Conservation (phyloP, 345 rosid genomes). For the Pelargonium nanum region DNA sequence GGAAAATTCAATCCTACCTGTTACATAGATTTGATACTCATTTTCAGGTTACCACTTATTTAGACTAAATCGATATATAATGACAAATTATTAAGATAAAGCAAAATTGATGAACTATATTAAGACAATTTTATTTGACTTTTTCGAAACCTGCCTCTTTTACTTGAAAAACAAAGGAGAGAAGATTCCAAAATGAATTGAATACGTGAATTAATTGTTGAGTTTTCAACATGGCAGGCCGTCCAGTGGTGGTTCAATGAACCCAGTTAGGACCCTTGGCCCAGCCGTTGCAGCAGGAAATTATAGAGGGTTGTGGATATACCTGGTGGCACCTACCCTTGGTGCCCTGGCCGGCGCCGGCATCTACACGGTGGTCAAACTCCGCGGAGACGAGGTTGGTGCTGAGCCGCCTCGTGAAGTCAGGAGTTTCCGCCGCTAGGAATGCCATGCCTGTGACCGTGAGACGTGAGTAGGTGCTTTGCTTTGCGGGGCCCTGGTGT, state of each 20-base stretch:
- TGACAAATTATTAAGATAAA: no score
- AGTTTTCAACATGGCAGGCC: conserved; percentile 33
- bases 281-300: conserved; percentile 95
- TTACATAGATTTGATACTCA: no score
- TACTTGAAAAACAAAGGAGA: no score
- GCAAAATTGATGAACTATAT: no score
- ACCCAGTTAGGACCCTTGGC: conserved; percentile 73
- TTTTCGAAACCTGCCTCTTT: no score
- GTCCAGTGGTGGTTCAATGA: conserved; percentile 79
- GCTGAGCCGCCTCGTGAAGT: conserved; percentile 52
- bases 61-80: no score
- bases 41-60: no score
- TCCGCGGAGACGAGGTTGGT: conserved; percentile 33
- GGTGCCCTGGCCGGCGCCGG: conserved; percentile 79
- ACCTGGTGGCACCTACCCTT: conserved; percentile 75
- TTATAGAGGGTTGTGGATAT: conserved; percentile 63
- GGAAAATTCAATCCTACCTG: no score
- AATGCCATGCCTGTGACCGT: not conserved
- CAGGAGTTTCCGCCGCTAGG: conserved; percentile 77
- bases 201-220: not conserved
- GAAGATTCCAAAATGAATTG: not conserved
- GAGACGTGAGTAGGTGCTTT: not conserved
- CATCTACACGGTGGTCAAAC: conserved; percentile 69
- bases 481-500: not conserved
- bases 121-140: no score